A percentile compares a stretch with the other conserved stretches of the same genome.
Evolutionary conservation across 1,284 basidiomycete genomes (phyloP).

Genomic region (Fistulinella cinereoalba): DNA sequence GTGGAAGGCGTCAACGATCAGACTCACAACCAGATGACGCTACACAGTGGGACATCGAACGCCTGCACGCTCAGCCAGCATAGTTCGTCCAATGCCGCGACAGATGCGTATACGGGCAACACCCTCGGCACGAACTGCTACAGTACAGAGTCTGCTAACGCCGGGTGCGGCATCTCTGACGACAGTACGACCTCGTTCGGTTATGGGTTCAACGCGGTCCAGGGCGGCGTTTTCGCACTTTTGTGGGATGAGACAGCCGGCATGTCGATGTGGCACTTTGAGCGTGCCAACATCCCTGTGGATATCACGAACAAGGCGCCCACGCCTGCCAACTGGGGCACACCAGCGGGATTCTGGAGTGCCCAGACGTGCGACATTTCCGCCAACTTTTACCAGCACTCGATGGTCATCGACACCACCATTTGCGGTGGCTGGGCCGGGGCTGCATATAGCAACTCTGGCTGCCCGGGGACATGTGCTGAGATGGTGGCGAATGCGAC

Average conservation of each 20-base stretch:
- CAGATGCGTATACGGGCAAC: constrained; percentile 26
- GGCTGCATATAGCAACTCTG: constrained; percentile 48
- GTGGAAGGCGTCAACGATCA: constrained; percentile 66
- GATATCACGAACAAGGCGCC: constrained; percentile 64
- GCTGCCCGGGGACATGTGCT: constrained; percentile 71
- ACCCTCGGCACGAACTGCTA: constrained; percentile 42
- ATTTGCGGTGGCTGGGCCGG: constrained; percentile 61
- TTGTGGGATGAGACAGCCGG: constrained; percentile 59
- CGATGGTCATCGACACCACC: constrained; percentile 66
- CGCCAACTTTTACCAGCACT: constrained; percentile 68
- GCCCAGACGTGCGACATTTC: constrained; percentile 59
- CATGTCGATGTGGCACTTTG: constrained; percentile 79
- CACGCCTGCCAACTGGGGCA: constrained; percentile 64
- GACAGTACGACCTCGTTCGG: constrained; percentile 54
- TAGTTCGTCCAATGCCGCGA: not conserved
- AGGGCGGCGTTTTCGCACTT: constrained; percentile 78
- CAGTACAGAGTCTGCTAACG: constrained; percentile 37
- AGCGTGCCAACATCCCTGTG: constrained; percentile 59
- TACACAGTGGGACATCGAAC: constrained; percentile 50
- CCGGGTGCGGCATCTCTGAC: constrained; percentile 53
- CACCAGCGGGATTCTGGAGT: constrained; percentile 65
- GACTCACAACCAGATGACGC: constrained; percentile 63
- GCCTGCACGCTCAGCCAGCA: constrained; percentile 21
- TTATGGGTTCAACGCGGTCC: constrained; percentile 58
- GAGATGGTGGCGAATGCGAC: constrained; percentile 59